Base-by-base conservation (phyloP, 2,329 filamentous ascomycete genomes). In the Salinomyces thailandicus region DNA sequence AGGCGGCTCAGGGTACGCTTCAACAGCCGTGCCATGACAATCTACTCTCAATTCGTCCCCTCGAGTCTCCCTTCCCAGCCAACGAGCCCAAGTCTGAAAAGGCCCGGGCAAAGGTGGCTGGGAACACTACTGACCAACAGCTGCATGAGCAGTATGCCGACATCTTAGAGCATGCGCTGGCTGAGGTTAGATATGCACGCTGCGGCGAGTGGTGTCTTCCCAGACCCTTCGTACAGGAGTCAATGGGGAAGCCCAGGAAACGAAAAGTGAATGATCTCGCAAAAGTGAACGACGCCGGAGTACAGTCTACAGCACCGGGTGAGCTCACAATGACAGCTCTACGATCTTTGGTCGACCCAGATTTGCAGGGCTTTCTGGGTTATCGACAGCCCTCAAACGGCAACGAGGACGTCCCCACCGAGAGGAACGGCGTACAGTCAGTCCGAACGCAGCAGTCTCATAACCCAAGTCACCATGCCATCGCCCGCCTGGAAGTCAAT, bases 1-100 rank as follows among this genome's bases (percentile, higher is more conserved):
- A 81, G 46, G 66, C 74, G 41, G 75, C 73, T 13, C 82, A 86
- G 58, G 66, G 68, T 20, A 61, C 62, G 9, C 53, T 61, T 5
- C 59, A 58, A 18, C 48, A 63, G 20, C 41, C 47, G 15, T 55
- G 61, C 55, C 38, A 50, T 50, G 43, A 67, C 64, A 39, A 60
- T 57, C 49, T 64, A 51, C 41, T 67, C 16, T 77, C 73, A 5
- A 62, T 56, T 11, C 14, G 46, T 6, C 64, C 74, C 1, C 43
- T 67, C 2, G 41, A 62, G 28, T 39, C 46, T 9, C 72, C 75
- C 2, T 76, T 69, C 44, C 57, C 59, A 36, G 72, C 67, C 2
- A 71, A 75, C 37, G 76, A 77, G 46, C 72, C 74, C 7, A 76
- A 71, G 48, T 59, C 61, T 9, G 58, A 59, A 4, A 53, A 58